These are phyloP conservation scores for Suhomyces kunorum DNA, from an alignment of 1,139 yeast species.

Conservation along the genomic window DNA sequence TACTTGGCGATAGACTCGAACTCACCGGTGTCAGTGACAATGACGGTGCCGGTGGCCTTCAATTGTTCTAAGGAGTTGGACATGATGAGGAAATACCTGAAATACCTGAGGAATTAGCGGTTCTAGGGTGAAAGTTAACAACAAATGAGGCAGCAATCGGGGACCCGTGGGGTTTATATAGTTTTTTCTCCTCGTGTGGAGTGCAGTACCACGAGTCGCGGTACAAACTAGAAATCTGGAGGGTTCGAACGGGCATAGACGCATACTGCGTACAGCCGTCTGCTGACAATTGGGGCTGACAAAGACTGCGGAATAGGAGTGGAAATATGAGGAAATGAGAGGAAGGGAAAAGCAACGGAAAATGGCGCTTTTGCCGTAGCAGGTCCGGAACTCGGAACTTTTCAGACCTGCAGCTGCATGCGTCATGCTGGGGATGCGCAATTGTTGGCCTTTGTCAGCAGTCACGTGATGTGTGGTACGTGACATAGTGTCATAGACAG, in stretches of 20 bases:
- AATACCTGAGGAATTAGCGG: no score
- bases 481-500: no score
- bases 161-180: slow-evolving; percentile 7
- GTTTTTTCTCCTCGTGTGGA: slow-evolving; percentile 7
- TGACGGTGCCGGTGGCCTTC: slow-evolving; percentile 92
- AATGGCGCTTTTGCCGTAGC: no score
- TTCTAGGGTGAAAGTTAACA: no score
- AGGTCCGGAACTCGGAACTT: no score
- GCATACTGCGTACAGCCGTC: no score
- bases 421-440: not conserved
- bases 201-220: no score
- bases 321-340: no score
- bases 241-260: slow-evolving; percentile 1
- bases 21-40: slow-evolving; percentile 99
- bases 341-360: not conserved
- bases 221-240: no score
- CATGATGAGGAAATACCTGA: slow-evolving; percentile 8
- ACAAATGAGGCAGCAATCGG: no score
- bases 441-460: not conserved
- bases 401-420: no score
- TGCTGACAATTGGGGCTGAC: not conserved
- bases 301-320: no score
- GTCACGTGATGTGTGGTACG: slow-evolving; percentile 4
- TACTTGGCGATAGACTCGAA: slow-evolving; percentile 96
- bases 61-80: slow-evolving; percentile 85